Conservation (phyloP, 495 filamentous ascomycete species). For the Neurospora africana region DNA sequence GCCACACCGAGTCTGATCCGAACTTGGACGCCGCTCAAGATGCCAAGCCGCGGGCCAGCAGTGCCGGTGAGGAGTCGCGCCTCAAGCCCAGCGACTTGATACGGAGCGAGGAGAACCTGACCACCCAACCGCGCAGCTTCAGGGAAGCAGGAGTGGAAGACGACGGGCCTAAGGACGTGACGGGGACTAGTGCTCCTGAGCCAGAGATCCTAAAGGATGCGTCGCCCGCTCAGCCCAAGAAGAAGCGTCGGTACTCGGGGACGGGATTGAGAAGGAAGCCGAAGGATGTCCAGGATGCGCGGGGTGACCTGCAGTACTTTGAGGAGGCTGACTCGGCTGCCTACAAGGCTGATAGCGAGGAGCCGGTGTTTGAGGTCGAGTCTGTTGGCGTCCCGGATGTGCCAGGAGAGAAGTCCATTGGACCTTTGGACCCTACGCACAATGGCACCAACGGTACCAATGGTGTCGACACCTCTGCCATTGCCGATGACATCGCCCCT, state of each 20-base stretch:
- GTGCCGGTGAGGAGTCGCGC: slow-evolving; percentile 2
- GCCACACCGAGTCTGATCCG: slow-evolving; percentile 24
- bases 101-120: slow-evolving; percentile 26
- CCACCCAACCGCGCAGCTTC: background rate
- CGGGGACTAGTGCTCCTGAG: slow-evolving; percentile 47
- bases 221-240: slow-evolving; percentile 24
- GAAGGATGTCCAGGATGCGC: slow-evolving; percentile 48
- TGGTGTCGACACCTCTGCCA: background rate
- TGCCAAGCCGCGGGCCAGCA: slow-evolving; percentile 1
- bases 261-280: slow-evolving; percentile 63
- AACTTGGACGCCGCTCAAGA: slow-evolving; percentile 11
- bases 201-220: slow-evolving; percentile 34
- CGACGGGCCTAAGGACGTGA: slow-evolving; percentile 32
- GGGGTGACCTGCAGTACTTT: slow-evolving; percentile 68
- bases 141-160: slow-evolving; percentile 8
- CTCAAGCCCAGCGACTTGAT: slow-evolving; percentile 5
- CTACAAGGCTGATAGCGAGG: slow-evolving; percentile 69
- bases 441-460: background rate
- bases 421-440: background rate
- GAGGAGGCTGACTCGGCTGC: slow-evolving; percentile 67
- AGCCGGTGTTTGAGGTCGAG: background rate
- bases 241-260: slow-evolving; percentile 65
- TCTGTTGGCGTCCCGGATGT: background rate
- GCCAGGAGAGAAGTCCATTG: background rate
- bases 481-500: background rate